Evolutionary conservation across 2,329 filamentous ascomycete species (phyloP), one percentile per base, ranked within the genome.

Genomic region (Sarocladium oryzae): DNA sequence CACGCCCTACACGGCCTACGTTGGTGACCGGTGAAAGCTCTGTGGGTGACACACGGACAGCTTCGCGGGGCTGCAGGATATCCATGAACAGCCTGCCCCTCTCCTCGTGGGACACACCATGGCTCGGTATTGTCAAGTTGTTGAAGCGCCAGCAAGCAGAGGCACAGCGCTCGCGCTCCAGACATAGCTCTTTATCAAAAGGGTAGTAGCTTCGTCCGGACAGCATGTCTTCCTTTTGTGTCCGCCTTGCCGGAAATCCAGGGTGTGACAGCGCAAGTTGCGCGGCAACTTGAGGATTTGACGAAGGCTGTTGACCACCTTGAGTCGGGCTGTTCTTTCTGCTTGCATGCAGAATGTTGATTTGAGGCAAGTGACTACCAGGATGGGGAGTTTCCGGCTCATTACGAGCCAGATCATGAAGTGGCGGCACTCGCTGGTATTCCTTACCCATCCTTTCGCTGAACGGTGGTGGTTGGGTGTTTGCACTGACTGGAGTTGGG

Each of bases 201-300:
- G 88, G 88, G 54, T 84, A 84, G 67, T 89, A 97, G n/a, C 82
- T 78, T 36, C 87, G 78, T 11, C 88, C 88, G 28, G 77, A 76
- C 15, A 95, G 72, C 92, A 97, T 97, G 65, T 93, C 89, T 54
- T 95, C 87, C 67, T 93, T 93, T 63, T 96, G 89, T 1, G 84
- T 86, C 54, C 76, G 70, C 60, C 66, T 60, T 38, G 62, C 60
- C 2, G 72, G 68, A 53, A 75, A 77, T 54, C 77, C 75, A 7
- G 76, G 68, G 59, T 82, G 78, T 21, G 77, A 78, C 45, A 84
- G 64, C 2, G 81, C 76, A 33, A 81, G 67, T 60, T 81, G 78
- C n/a, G 80, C 78, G n/a, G 77, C 75, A 43, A 75, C 72, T 61
- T 80, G 78, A 28, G 70, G 72, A 55, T 70, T 77, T 41, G 69